Conservation (phyloP, 2,329 filamentous ascomycete genomes). For the Ascochyta pisi region DNA sequence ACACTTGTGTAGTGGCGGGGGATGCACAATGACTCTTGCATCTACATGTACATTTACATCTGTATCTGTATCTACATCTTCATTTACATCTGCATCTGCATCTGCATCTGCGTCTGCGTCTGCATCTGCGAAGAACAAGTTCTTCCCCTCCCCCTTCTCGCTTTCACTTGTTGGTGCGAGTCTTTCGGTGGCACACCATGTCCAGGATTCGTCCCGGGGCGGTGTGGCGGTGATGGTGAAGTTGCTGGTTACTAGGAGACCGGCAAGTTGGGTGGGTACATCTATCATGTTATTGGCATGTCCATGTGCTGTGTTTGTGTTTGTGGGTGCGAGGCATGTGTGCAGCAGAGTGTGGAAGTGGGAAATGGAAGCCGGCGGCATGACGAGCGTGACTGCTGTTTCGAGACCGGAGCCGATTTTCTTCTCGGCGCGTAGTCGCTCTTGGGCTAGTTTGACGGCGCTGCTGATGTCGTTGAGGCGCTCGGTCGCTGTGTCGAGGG, state of each 20-base stretch:
- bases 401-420: constrained; percentile 82
- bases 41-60: no score
- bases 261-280: constrained; percentile 43
- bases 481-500: constrained; percentile 34
- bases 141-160: not conserved
- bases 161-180: constrained; percentile 37
- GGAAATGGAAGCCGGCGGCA: not conserved
- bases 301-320: not conserved
- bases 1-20: constrained; percentile 72
- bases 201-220: constrained; percentile 1
- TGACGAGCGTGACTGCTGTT: constrained; percentile 65
- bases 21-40: constrained; percentile 43
- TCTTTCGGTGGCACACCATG: constrained; percentile 31
- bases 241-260: constrained; percentile 53
- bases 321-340: constrained; percentile 9
- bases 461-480: constrained; percentile 60
- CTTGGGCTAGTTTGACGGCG: constrained; percentile 77
- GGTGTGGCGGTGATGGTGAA: constrained; percentile 27
- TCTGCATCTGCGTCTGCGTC: not conserved
- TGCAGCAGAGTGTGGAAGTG: constrained; percentile 1
- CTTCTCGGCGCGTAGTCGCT: constrained; percentile 74
- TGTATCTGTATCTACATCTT: no score
- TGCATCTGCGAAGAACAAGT: constrained; percentile 14
- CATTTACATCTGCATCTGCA: no score
- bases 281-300: not conserved